Base-by-base conservation (phyloP, 1,284 basidiomycete species). In the Cutaneotrichosporon sp. region DNA sequence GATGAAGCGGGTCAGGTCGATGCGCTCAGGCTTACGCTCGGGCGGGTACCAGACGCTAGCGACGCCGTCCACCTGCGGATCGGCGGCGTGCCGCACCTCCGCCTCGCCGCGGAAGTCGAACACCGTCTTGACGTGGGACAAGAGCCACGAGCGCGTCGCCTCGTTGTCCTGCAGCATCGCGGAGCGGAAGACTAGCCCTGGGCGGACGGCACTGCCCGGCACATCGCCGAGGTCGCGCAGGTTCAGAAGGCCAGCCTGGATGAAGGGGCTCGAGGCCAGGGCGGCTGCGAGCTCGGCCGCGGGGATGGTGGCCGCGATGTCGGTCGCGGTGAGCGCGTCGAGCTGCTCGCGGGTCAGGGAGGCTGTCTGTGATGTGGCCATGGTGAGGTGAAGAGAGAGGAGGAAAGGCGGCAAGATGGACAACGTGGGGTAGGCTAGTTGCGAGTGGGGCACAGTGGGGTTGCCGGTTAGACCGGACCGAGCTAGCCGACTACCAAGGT, bases 221-320 rank as follows among this genome's bases (percentile, higher is more conserved):
- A 66, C 50, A 3, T 31, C 49, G 43, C 64, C 64, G 42, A 63
- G 29, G 50, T 66, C 64, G 18, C 64, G 64, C 5, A 53, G 34
- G 56, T 66, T 66, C 43, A 66, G 49, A 11, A 66, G 29, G 1
- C 43, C 33, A 14, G n/a, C 45, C 8, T 16, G 20, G 25, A 66
- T 25, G 54, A 66, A 66, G 4, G 64, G 64, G 14, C 56, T 50
- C 6, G 58, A 31, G 2, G 27, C n/a, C 4, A 62, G 64, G 16
- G 60, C 60, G 1, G 33, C n/a, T 1, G 4, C 6, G 14, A 63
- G 46, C 27, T 58, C 46, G 16, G 34, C 42, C 18, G 31, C 38
- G 4, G 52, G 34, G 27, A 66, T 54, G 3, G 42, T 24, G 4
- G 16, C 29, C 5, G 9, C 3, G 22, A 66, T 59, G 24, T 50